These are phyloP conservation scores for Avena atlantica DNA, from an alignment of 176 grass and related monocot species.

Conservation along the genomic window DNA sequence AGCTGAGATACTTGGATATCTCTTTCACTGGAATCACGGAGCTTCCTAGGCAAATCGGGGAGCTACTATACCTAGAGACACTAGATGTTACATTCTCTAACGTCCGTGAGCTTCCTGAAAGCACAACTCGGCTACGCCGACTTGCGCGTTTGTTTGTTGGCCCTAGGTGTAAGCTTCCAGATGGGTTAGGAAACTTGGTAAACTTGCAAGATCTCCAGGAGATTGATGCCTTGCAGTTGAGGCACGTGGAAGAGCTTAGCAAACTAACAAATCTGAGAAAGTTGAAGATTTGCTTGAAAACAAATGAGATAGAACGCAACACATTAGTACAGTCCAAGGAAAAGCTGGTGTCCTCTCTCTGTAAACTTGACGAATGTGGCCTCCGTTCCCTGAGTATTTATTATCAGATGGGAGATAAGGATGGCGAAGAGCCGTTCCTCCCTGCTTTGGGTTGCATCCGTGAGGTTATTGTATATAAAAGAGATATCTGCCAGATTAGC, in stretches of 20 bases:
- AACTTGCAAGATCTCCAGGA: background rate
- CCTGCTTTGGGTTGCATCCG: slow-evolving; percentile 25
- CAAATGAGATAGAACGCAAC: background rate
- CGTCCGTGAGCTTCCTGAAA: background rate
- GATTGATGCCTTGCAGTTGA: background rate
- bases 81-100: background rate
- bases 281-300: fast-evolving
- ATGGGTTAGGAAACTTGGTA: background rate
- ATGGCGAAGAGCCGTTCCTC: background rate
- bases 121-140: background rate
- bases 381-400: background rate
- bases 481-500: background rate
- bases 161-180: background rate
- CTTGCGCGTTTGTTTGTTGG: background rate
- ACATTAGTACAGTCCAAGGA: background rate
- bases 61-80: slow-evolving; percentile 8
- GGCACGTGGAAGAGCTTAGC: slow-evolving; percentile 21
- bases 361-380: background rate
- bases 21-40: background rate
- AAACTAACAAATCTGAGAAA: slow-evolving; percentile 9
- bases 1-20: slow-evolving; percentile 32
- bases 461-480: fast-evolving
- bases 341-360: background rate
- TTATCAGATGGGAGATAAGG: background rate
- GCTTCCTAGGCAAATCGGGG: slow-evolving; percentile 31